A percentile compares a stretch with the other conserved stretches of the same genome.
Conservation (phyloP, 2,329 filamentous ascomycete species). For the Tetracladium maxilliforme region DNA sequence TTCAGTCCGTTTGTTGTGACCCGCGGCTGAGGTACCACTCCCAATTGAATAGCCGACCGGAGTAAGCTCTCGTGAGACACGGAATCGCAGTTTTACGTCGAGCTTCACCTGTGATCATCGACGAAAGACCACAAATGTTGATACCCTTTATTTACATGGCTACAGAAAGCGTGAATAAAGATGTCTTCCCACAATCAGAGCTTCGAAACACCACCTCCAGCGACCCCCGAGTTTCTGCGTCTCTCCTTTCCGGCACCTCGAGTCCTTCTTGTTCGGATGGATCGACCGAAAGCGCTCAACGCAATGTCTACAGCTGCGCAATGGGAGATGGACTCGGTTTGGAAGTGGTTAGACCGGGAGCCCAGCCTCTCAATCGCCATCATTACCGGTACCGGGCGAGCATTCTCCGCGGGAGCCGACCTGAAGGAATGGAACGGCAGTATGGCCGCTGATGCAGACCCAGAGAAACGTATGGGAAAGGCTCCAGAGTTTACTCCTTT, state of each 20-base stretch:
- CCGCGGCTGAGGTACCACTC: too few species aligned
- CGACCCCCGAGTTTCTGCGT: too few species aligned
- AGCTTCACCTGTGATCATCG: too few species aligned
- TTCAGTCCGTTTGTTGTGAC: too few species aligned
- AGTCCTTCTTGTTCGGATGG: conserved; percentile 39
- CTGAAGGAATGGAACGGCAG: conserved; percentile 43
- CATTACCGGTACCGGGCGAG: conserved; percentile 41
- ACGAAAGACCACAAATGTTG: too few species aligned
- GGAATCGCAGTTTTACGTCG: too few species aligned
- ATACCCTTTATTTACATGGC: too few species aligned
- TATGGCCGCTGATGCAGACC: conserved; percentile 13
- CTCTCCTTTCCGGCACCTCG: conserved; percentile 34
- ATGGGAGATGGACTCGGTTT: conserved; percentile 24
- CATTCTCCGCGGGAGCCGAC: conserved; percentile 52
- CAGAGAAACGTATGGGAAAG: conserved; percentile 11
- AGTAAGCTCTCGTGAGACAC: too few species aligned
- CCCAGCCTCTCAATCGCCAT: conserved; percentile 42
- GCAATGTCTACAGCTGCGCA: conserved; percentile 22
- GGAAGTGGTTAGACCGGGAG: conserved; percentile 45
- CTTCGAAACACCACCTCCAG: too few species aligned
- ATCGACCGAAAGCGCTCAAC: conserved; percentile 41
- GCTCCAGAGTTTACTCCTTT: conserved; percentile 37
- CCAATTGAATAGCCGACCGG: too few species aligned
- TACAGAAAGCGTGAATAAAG: too few species aligned
- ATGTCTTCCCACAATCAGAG: too few species aligned